phyloP scores from a whole-genome alignment of 208 protist genomes.

The Acanthamoeba lenticulata region DNA sequence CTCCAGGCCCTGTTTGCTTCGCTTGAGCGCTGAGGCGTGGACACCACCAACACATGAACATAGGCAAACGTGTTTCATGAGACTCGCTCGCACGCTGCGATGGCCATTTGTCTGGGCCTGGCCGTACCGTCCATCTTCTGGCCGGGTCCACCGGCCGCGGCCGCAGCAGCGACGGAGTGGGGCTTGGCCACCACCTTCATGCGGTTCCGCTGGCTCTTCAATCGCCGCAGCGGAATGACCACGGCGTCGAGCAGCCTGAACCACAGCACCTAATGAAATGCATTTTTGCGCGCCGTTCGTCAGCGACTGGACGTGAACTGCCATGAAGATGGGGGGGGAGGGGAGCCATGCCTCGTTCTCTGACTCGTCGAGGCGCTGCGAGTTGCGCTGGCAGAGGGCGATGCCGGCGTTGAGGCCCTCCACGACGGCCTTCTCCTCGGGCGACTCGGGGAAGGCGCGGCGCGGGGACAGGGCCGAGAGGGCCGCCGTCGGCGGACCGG shows the following conservation, averaged over 20 bases:
- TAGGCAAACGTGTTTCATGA: background rate
- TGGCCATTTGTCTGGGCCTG: background rate
- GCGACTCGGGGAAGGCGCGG: background rate
- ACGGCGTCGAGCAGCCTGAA: conserved; percentile 49
- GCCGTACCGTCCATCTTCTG: conserved; percentile 48
- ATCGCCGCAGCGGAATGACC: conserved; percentile 29
- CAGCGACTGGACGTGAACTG: background rate
- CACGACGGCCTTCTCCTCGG: conserved; percentile 38
- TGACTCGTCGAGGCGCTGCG: conserved; percentile 32
- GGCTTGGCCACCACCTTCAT: background rate
- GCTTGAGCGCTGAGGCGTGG: conserved; percentile 8
- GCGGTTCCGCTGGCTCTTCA: conserved; percentile 36
- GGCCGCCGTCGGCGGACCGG: background rate
- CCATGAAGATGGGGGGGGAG: background rate
- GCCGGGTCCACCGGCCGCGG: background rate
- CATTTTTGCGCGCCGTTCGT: background rate
- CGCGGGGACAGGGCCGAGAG: background rate
- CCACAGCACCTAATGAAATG: conserved; percentile 30
- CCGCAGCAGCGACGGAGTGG: background rate
- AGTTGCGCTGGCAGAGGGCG: conserved; percentile 54
- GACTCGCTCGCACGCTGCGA: background rate
- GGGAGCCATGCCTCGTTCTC: conserved; percentile 11
- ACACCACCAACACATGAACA: no score
- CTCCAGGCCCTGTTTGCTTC: conserved; percentile 13
- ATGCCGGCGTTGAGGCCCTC: conserved; percentile 44